phyloP scores from a whole-genome alignment of 768 basidiomycete species.

The Panaeolus cyanescens region DNA sequence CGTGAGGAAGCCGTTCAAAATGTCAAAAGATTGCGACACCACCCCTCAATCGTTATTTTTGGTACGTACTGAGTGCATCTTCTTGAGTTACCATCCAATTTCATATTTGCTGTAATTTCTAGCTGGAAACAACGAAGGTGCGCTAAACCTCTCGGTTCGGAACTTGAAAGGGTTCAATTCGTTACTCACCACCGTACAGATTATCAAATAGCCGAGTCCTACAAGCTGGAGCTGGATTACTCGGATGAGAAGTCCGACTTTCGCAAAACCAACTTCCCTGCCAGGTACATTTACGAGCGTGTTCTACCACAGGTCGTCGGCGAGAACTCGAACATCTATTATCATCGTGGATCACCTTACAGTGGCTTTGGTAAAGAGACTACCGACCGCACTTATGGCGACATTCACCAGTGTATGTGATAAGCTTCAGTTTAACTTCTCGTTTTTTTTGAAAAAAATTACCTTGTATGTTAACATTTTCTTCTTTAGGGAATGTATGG shows the following conservation, averaged over 20 bases:
- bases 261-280: conserved; percentile 85
- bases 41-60: conserved; percentile 89
- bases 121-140: conserved; percentile 86
- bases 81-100: not conserved
- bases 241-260: conserved; percentile 83
- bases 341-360: conserved; percentile 89
- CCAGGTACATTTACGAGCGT: conserved; percentile 88
- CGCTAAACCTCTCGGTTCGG: not conserved
- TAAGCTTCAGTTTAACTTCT: not conserved
- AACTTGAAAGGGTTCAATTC: not conserved
- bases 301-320: conserved; percentile 76
- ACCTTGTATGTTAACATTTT: conserved; percentile 3
- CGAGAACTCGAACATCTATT: conserved; percentile 64
- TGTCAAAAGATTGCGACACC: conserved; percentile 81
- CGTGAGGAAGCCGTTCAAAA: conserved; percentile 80
- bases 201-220: conserved; percentile 85
- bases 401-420: conserved; percentile 83
- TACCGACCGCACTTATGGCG: conserved; percentile 77
- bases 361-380: conserved; percentile 75
- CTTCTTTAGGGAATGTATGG: conserved; percentile 81
- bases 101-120: not conserved
- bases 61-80: conserved; percentile 41
- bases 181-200: conserved; percentile 40
- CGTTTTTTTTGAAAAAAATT: not conserved
- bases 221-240: conserved; percentile 81